phyloP scores from a whole-genome alignment of 2,329 filamentous ascomycete genomes.

The Albifimbria verrucaria region DNA sequence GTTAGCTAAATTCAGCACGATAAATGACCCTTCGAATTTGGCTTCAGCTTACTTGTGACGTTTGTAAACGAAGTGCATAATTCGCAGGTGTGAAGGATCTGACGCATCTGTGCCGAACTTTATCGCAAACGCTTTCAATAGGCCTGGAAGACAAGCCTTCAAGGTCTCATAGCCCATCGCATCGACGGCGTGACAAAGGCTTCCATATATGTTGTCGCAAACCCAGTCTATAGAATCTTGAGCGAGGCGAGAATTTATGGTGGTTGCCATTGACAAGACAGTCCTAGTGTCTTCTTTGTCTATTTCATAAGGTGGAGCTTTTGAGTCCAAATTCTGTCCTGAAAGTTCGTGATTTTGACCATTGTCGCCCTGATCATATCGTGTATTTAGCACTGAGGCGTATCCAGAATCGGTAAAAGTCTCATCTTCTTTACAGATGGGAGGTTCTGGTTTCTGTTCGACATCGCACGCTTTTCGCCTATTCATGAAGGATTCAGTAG shows the following conservation, averaged over 20 bases:
- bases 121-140: background rate
- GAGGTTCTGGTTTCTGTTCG: background rate
- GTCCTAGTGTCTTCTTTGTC: background rate
- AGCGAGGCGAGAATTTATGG: background rate
- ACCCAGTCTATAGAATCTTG: background rate
- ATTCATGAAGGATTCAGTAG: background rate
- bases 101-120: background rate
- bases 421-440: background rate
- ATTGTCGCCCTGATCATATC: background rate
- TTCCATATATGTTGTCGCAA: background rate
- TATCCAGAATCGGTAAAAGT: background rate
- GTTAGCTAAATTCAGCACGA: background rate
- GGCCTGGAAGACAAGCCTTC: background rate
- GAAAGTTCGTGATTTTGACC: background rate
- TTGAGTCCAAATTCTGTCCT: background rate
- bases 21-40: too few relatives aligned
- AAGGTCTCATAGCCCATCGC: background rate
- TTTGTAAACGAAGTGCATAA: background rate
- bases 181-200: background rate
- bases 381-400: background rate
- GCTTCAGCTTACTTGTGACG: background rate
- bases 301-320: background rate
- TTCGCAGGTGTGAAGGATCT: background rate
- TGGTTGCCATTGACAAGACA: background rate
- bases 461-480: background rate